Conservation (phyloP, 2,329 filamentous ascomycete genomes). For the Fusarium sp. region DNA sequence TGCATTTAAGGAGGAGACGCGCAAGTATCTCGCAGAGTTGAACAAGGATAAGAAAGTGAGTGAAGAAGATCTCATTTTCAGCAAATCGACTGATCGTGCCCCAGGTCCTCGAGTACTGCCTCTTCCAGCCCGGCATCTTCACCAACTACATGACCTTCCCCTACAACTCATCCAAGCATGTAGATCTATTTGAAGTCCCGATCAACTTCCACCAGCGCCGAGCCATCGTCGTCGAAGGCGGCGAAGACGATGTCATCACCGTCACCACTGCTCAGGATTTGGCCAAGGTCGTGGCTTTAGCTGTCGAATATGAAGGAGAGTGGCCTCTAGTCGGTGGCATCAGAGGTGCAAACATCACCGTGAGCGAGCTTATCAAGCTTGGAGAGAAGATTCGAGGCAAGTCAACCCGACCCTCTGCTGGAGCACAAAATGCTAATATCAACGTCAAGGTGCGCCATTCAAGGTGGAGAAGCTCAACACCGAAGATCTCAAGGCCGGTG, state of each 20-base stretch:
- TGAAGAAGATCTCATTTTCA: rapidly evolving
- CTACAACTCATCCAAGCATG: slow-evolving; percentile 57
- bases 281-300: slow-evolving; percentile 52
- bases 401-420: too few relatives aligned
- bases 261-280: slow-evolving; percentile 59
- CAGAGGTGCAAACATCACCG: slow-evolving; percentile 50
- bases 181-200: slow-evolving; percentile 53
- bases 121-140: slow-evolving; percentile 68
- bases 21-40: slow-evolving; percentile 62
- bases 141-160: slow-evolving; percentile 67
- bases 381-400: slow-evolving; percentile 51
- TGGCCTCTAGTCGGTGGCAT: slow-evolving; percentile 60
- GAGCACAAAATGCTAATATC: background rate
- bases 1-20: slow-evolving; percentile 58
- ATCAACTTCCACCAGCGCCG: slow-evolving; percentile 56
- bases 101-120: slow-evolving; percentile 66
- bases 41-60: slow-evolving; percentile 60
- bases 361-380: slow-evolving; percentile 53
- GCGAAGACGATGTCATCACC: slow-evolving; percentile 56
- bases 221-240: slow-evolving; percentile 56
- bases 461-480: slow-evolving; percentile 26
- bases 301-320: slow-evolving; percentile 56
- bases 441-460: slow-evolving; percentile 34
- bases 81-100: rapidly evolving
- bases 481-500: slow-evolving; percentile 34